Evolutionary conservation across 139 green algal species (phyloP).

Genomic region (Ettlia oleoabundans): DNA sequence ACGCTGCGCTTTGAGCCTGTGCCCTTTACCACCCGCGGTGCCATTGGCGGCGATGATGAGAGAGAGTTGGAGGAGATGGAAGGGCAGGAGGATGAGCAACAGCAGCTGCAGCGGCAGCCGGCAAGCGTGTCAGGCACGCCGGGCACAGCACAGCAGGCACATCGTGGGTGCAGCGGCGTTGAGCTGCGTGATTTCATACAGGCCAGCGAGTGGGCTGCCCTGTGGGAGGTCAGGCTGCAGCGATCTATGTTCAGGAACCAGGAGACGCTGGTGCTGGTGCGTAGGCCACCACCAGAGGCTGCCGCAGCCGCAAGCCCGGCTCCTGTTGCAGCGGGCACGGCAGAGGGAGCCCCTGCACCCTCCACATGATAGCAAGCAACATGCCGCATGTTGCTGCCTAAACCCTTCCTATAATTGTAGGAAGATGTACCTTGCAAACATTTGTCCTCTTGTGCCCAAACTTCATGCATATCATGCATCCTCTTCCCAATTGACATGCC

Average conservation of each 20-base stretch:
- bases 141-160: background rate
- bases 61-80: too few species aligned
- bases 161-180: background rate
- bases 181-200: conserved; percentile 14
- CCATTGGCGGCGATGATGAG: background rate
- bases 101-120: background rate
- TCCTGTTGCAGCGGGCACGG: too few species aligned
- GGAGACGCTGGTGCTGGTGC: conserved; percentile 13
- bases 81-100: background rate
- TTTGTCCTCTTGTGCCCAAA: too few species aligned
- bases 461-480: too few species aligned
- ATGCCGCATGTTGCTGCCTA: too few species aligned
- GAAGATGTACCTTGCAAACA: too few species aligned
- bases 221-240: conserved; percentile 21
- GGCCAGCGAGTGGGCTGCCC: background rate
- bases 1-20: background rate
- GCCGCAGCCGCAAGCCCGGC: background rate
- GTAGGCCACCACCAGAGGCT: background rate
- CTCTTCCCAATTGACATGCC: too few species aligned
- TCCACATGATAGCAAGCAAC: too few species aligned
- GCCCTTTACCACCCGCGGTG: background rate
- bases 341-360: too few species aligned
- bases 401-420: too few species aligned
- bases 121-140: background rate
- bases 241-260: conserved; percentile 22